Evolutionary conservation across 768 basidiomycete species (phyloP).

Genomic region (Gloeophyllum trabeum): DNA sequence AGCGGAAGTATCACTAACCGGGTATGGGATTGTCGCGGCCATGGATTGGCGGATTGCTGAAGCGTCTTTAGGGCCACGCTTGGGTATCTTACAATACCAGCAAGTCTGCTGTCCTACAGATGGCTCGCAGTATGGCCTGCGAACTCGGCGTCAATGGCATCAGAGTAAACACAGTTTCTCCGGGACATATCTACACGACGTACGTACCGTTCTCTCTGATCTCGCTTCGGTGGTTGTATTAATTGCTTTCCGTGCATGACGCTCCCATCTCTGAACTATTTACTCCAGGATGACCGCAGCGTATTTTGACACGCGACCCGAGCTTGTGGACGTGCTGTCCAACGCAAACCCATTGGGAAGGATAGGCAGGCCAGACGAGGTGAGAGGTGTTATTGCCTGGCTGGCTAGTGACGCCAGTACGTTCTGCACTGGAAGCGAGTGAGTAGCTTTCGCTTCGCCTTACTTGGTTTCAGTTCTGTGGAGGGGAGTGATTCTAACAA

Average conservation of each 20-base stretch:
- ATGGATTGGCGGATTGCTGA: not conserved
- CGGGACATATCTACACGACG: conserved; percentile 68
- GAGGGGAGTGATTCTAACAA: no score
- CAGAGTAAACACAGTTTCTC: conserved; percentile 67
- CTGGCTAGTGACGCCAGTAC: conserved; percentile 66
- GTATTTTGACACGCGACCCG: conserved; percentile 53
- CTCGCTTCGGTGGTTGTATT: no score
- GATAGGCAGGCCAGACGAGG: conserved; percentile 60
- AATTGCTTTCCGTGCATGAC: not conserved
- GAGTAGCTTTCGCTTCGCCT: conserved; percentile 18
- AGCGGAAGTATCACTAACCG: conserved; percentile 48
- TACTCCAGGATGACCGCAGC: conserved; percentile 58
- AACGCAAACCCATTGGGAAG: conserved; percentile 58
- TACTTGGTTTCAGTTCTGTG: not conserved
- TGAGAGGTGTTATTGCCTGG: conserved; percentile 64
- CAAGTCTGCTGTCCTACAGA: conserved; percentile 71
- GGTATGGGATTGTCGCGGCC: conserved; percentile 21
- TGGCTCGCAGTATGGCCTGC: conserved; percentile 76
- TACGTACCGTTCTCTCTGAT: conserved; percentile 9
- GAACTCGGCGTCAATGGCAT: conserved; percentile 59
- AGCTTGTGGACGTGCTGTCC: conserved; percentile 58
- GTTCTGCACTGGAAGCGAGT: conserved; percentile 81
- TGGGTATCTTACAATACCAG: conserved; percentile 73
- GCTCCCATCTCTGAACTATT: not conserved
- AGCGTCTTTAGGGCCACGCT: conserved; percentile 42